phyloP scores from a whole-genome alignment of 129 eudicot genomes.

The Pittosporum tobira region DNA sequence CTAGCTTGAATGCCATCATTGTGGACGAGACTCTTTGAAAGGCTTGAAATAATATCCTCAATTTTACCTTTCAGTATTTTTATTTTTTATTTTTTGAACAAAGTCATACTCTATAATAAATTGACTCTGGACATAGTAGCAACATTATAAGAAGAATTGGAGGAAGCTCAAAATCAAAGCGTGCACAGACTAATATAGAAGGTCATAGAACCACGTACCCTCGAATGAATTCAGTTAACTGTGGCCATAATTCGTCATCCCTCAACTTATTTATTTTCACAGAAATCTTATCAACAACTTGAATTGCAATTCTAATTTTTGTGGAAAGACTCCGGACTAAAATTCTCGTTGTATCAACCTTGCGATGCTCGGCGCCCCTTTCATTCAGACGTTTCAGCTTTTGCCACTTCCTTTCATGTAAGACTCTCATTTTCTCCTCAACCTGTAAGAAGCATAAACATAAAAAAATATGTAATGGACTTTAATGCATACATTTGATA shows the following conservation, averaged over 20 bases:
- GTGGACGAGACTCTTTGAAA: too few species aligned
- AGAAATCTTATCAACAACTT: conserved; percentile 81
- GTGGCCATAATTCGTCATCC: conserved; percentile 95
- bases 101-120: too few species aligned
- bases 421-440: conserved; percentile 92
- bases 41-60: too few species aligned
- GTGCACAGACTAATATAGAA: neutral
- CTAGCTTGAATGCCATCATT: too few species aligned
- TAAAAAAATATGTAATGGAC: neutral
- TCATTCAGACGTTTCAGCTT: conserved; percentile 70
- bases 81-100: too few species aligned
- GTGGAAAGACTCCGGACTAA: conserved; percentile 71
- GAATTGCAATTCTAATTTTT: conserved; percentile 81
- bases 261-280: conserved; percentile 71
- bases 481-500: too few species aligned
- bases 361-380: conserved; percentile 84
- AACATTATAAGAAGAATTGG: neutral
- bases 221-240: conserved; percentile 61
- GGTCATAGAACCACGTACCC: conserved; percentile 46
- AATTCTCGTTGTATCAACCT: conserved; percentile 58
- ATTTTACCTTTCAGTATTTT: too few species aligned
- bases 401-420: conserved; percentile 51
- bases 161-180: too few species aligned
- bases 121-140: too few species aligned
- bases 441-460: conserved; percentile 33